Conservation (phyloP, 345 rosid species). For the Acer saccharum region DNA sequence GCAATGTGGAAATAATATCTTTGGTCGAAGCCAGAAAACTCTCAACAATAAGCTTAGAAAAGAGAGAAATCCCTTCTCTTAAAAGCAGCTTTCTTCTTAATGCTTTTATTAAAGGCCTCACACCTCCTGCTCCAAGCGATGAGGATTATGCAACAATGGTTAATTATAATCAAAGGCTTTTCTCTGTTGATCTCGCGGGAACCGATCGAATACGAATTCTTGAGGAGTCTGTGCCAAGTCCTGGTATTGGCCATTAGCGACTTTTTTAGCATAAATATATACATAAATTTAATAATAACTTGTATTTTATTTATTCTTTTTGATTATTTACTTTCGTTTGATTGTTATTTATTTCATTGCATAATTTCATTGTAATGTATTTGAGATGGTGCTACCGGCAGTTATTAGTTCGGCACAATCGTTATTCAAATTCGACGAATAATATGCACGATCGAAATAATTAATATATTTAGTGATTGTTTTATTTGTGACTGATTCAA, state of each 20-base stretch:
- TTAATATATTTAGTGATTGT: not conserved
- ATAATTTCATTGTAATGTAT: not conserved
- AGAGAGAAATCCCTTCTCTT: not conserved
- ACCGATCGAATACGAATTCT: not conserved
- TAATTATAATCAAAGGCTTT: constrained; percentile 13
- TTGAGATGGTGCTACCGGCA: not conserved
- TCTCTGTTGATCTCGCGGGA: not conserved
- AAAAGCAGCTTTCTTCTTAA: not conserved
- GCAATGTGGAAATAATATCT: not conserved
- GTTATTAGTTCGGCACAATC: not conserved
- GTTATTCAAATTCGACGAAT: no score
- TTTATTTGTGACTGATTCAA: not conserved
- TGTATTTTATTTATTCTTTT: not conserved
- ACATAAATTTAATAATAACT: not conserved
- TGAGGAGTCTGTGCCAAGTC: constrained; percentile 49
- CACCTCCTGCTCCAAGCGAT: not conserved
- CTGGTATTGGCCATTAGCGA: constrained; percentile 50
- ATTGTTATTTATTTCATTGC: no score
- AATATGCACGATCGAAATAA: no score
- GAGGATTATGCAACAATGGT: constrained; percentile 7
- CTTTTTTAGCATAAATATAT: not conserved
- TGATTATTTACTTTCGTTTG: no score
- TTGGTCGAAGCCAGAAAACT: constrained; percentile 10
- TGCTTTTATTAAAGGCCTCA: not conserved
- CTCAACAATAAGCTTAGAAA: not conserved